Evolutionary conservation across 441 rosid species (phyloP), one percentile per base, ranked within the genome.

Genomic region (Daphne laureola): DNA sequence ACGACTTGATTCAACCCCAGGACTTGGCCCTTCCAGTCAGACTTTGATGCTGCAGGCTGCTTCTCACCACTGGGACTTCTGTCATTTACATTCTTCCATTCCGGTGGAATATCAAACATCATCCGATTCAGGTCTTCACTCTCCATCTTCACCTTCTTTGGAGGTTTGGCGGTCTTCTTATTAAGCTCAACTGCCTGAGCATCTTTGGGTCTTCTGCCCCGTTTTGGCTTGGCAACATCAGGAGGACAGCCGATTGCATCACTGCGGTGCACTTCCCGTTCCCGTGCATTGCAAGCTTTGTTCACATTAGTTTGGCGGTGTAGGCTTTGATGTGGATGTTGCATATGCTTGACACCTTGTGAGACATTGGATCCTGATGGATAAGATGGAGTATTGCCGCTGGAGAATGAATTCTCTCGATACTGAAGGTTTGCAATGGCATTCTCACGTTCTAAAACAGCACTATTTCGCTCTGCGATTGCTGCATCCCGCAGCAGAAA

Each of bases 401-500:
- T 62, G 43, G 67, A 51, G 65, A 85, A 65, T 54, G 97, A 71
- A 73, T 70, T 93, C 54, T 89, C 97, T n/a, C 89, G 88, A 68
- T 84, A 93, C 43, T 85, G 97, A 40, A 92, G 82, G 54, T 82
- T 77, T 18, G 96, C 78, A 50, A 87, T 77, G 26, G 96, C 98
- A 38, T 71, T 82, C 69, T 93, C 98, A 55, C 97, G 75, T 69
- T 93, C 98, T 72, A 78, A 49, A 6, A 87, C 69, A 15, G 95
- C 98, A 65, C 71, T 89, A 58, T 93, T 89, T 56, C 97, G 76
- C 67, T 93, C 97, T 5, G 89, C 93, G 44, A 93, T 81, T 4
- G 98, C 97, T 0, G 96, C 81, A 68, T 93, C 97, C 53, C 97
- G 77, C 75, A 89, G 98, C 57, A 89, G 76, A 66, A 81, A 85